Conservation (phyloP, 805 yeast species). For the Yarrowia sp. region DNA sequence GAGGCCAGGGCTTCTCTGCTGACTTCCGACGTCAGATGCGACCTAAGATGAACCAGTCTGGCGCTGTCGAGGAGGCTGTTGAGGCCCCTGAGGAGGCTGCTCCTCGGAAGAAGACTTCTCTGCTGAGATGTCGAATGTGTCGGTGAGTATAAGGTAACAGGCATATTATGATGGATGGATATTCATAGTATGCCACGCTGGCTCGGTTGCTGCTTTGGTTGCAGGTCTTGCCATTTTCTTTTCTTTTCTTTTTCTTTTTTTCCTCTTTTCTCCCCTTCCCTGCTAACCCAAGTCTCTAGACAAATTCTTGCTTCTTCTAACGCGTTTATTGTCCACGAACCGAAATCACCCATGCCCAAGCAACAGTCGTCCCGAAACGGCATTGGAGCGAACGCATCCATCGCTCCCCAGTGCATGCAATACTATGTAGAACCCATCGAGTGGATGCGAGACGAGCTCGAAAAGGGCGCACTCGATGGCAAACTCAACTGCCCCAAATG, state of each 20-base stretch:
- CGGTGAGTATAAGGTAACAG: constrained; percentile 24
- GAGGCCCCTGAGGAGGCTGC: not conserved
- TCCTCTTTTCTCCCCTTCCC: not conserved
- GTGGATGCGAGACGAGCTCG: constrained; percentile 88
- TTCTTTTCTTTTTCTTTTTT: not conserved
- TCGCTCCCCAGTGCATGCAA: constrained; percentile 62
- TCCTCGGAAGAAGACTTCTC: not conserved
- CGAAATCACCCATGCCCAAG: constrained; percentile 45
- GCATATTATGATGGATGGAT: not conserved
- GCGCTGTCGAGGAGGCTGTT: not conserved
- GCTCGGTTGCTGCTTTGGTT: not conserved
- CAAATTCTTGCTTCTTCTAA: constrained; percentile 57
- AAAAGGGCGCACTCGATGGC: constrained; percentile 77
- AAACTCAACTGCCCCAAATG: constrained; percentile 84
- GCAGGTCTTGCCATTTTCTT: not conserved
- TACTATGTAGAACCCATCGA: constrained; percentile 81
- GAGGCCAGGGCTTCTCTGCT: constrained; percentile 23
- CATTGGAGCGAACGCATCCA: constrained; percentile 29
- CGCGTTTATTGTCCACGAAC: constrained; percentile 61
- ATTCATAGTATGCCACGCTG: not conserved
- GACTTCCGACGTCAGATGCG: constrained; percentile 17
- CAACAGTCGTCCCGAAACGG: constrained; percentile 30
- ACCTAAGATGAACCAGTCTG: constrained; percentile 3
- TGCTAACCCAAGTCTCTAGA: constrained; percentile 20
- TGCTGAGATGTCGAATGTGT: constrained; percentile 26